Conservation (phyloP, 2,329 filamentous ascomycete species). For the Geosmithia morbida region DNA sequence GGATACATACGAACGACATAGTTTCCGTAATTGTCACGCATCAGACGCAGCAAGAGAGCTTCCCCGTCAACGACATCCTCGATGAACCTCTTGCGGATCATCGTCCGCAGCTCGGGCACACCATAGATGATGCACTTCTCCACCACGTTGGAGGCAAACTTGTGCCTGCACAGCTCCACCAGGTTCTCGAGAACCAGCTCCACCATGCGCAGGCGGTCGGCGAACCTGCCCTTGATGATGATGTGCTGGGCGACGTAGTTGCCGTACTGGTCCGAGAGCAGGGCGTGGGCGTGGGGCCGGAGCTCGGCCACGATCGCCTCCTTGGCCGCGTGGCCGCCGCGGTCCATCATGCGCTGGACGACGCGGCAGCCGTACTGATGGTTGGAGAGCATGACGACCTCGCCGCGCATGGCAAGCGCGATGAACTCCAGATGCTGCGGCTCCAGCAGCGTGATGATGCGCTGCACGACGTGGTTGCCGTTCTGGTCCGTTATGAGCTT, state of each 20-base stretch:
- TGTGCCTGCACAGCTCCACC: slow-evolving; percentile 74
- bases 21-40: slow-evolving; percentile 87
- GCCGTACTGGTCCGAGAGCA: slow-evolving; percentile 80
- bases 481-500: slow-evolving; percentile 75
- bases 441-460: slow-evolving; percentile 71
- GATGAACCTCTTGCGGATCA: slow-evolving; percentile 52
- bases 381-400: slow-evolving; percentile 58
- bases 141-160: slow-evolving; percentile 93
- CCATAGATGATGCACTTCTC: slow-evolving; percentile 78
- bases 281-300: slow-evolving; percentile 51
- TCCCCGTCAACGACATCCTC: slow-evolving; percentile 48
- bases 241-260: slow-evolving; percentile 96
- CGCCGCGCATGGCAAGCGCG: slow-evolving; percentile 62
- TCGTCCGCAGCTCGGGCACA: slow-evolving; percentile 50
- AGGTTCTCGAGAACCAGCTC: slow-evolving; percentile 57
- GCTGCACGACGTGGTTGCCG: slow-evolving; percentile 94
- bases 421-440: slow-evolving; percentile 72
- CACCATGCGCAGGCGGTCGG: slow-evolving; percentile 62
- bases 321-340: slow-evolving; percentile 60
- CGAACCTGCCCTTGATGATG: slow-evolving; percentile 60
- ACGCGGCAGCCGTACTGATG: slow-evolving; percentile 87
- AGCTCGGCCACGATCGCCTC: slow-evolving; percentile 64
- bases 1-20: slow-evolving; percentile 84
- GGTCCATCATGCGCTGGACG: slow-evolving; percentile 80
- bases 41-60: slow-evolving; percentile 58